phyloP scores from a whole-genome alignment of 2,329 filamentous ascomycete genomes.

The Colletotrichum plurivorum region DNA sequence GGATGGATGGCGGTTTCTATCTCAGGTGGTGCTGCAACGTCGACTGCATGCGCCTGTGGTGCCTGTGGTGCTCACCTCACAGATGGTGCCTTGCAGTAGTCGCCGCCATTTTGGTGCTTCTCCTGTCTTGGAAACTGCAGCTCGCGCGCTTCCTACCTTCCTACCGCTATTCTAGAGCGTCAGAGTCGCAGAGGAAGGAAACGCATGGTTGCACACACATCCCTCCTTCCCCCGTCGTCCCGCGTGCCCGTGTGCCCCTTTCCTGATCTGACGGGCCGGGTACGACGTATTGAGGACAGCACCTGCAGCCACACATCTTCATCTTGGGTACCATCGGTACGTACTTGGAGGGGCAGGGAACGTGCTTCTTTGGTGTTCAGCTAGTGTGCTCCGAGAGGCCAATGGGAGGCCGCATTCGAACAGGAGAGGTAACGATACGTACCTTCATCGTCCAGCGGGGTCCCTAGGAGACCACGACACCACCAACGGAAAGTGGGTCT shows the following conservation, averaged over 20 bases:
- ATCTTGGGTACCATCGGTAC: constrained; percentile 2
- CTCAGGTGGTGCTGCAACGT: constrained; percentile 17
- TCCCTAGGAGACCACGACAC: not conserved
- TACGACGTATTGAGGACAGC: constrained; percentile 6
- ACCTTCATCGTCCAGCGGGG: constrained; percentile 7
- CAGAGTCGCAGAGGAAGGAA: constrained; percentile 12
- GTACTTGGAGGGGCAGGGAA: constrained; percentile 13
- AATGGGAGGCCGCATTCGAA: constrained; percentile 14
- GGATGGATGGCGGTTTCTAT: constrained; percentile 16
- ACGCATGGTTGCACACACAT: constrained; percentile 27
- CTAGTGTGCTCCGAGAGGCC: constrained; percentile 20
- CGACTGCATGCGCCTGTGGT: not conserved
- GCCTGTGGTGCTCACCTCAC: constrained; percentile 25
- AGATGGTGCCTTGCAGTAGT: constrained; percentile 42
- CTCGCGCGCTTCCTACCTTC: constrained; percentile 34
- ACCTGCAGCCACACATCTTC: not conserved
- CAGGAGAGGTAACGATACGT: constrained; percentile 32
- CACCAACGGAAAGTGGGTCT: not conserved
- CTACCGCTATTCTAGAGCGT: constrained; percentile 13
- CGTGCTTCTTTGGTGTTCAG: constrained; percentile 9
- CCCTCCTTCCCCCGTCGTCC: constrained; percentile 14
- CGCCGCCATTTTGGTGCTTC: constrained; percentile 32
- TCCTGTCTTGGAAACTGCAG: constrained; percentile 39
- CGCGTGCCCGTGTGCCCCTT: constrained; percentile 16
- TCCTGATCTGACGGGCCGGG: constrained; percentile 11